phyloP scores from a whole-genome alignment of 148 eudicot genomes.

The Beta vulgaris region DNA sequence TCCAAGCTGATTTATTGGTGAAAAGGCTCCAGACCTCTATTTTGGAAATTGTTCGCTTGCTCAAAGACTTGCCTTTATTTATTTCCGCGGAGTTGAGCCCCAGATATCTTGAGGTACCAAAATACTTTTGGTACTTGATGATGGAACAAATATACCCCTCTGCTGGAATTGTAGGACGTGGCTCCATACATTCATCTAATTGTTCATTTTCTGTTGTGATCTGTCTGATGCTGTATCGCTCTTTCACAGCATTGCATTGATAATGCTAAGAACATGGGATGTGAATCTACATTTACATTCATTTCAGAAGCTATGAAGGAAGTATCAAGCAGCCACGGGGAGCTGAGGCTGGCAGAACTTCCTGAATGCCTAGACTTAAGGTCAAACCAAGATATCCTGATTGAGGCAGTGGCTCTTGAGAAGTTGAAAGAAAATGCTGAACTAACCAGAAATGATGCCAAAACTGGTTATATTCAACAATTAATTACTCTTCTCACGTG shows the following conservation, averaged over 20 bases:
- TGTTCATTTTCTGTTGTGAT: too few relatives aligned
- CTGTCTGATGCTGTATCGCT: not conserved
- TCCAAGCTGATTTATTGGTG: slow-evolving; percentile 65
- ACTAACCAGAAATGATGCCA: slow-evolving; percentile 71
- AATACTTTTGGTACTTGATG: slow-evolving; percentile 10
- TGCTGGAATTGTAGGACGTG: not conserved
- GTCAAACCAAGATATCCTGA: slow-evolving; percentile 81
- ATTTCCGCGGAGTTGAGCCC: slow-evolving; percentile 52
- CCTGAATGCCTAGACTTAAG: slow-evolving; percentile 61
- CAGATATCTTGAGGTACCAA: slow-evolving; percentile 66
- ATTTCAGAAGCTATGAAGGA: slow-evolving; percentile 57
- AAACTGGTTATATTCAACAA: slow-evolving; percentile 71
- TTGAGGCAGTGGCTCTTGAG: slow-evolving; percentile 93
- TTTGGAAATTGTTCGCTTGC: slow-evolving; percentile 48
- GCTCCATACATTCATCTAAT: not conserved
- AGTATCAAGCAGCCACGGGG: slow-evolving; percentile 43
- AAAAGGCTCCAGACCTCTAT: slow-evolving; percentile 44
- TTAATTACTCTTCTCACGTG: slow-evolving; percentile 60
- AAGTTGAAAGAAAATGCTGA: slow-evolving; percentile 88
- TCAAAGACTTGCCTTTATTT: slow-evolving; percentile 49
- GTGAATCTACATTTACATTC: slow-evolving; percentile 36
- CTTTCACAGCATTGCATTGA: slow-evolving; percentile 44
- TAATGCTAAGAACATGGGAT: slow-evolving; percentile 48
- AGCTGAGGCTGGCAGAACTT: slow-evolving; percentile 44
- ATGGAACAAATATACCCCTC: not conserved